Percentiles rank a stretch among this genome's conserved stretches.
These are phyloP conservation scores for Condylostoma magnum DNA, from an alignment of 169 alveolate genomes.

Conservation along the genomic window DNA sequence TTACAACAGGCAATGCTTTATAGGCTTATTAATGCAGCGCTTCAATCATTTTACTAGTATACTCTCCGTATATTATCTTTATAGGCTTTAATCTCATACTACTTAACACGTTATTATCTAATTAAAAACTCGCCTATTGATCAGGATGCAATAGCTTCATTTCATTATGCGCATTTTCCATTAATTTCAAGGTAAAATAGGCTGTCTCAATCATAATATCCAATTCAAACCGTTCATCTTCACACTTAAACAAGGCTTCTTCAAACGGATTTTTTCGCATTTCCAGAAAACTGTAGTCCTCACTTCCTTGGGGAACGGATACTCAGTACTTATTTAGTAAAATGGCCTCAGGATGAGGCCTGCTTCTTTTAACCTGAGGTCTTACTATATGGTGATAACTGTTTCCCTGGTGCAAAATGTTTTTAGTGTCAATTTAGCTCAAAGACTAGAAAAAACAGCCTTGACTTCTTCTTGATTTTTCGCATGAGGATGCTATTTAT, in stretches of 20 bases:
- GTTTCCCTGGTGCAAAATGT: conserved; percentile 37
- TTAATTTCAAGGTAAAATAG: conserved; percentile 48
- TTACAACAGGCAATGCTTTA: conserved; percentile 64
- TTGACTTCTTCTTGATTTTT: conserved; percentile 58
- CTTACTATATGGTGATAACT: conserved; percentile 65
- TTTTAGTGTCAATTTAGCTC: conserved; percentile 53
- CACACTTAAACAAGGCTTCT: conserved; percentile 79
- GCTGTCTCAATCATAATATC: conserved; percentile 68
- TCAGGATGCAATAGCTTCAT: conserved; percentile 36
- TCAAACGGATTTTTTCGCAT: conserved; percentile 79
- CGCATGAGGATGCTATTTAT: conserved; percentile 46
- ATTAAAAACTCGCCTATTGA: conserved; percentile 41
- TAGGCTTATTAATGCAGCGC: conserved; percentile 57
- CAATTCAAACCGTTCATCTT: conserved; percentile 82
- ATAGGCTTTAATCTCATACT: conserved; percentile 61
- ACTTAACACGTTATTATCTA: conserved; percentile 36
- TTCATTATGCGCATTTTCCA: conserved; percentile 56
- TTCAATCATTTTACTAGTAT: conserved; percentile 62
- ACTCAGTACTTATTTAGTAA: conserved; percentile 74
- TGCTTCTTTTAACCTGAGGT: conserved; percentile 30
- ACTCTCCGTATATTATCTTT: conserved; percentile 66
- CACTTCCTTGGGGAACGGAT: conserved; percentile 84
- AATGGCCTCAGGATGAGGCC: conserved; percentile 14
- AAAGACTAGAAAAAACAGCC: conserved; percentile 66
- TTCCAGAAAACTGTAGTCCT: conserved; percentile 69